Percentiles rank a stretch among this genome's conserved stretches.
These are phyloP conservation scores for Cryptococcus jaspeensis DNA, from an alignment of 1,284 basidiomycete species.

Conservation along the genomic window DNA sequence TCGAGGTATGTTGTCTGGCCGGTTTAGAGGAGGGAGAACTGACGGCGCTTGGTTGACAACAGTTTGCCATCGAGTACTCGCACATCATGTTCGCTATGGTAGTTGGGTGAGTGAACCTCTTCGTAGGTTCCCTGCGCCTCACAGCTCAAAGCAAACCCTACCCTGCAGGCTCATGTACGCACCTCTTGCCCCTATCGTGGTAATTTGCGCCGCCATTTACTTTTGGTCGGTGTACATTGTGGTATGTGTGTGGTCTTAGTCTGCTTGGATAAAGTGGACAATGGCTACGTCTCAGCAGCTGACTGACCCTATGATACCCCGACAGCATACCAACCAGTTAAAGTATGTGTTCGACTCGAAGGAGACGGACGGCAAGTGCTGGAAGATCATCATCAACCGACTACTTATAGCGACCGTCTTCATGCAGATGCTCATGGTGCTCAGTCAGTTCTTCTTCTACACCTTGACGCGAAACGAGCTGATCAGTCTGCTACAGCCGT, in stretches of 20 bases:
- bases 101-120: slow-evolving; percentile 26
- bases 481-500: slow-evolving; percentile 3
- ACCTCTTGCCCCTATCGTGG: slow-evolving; percentile 37
- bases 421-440: slow-evolving; percentile 37
- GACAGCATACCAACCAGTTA: slow-evolving; percentile 30
- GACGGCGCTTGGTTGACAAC: neutral
- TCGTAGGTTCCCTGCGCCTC: no score
- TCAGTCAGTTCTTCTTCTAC: slow-evolving; percentile 26
- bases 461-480: neutral
- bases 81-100: slow-evolving; percentile 35
- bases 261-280: neutral
- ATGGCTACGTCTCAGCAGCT: neutral
- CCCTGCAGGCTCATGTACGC: slow-evolving; percentile 26
- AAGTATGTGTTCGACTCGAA: slow-evolving; percentile 34
- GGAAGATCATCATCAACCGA: slow-evolving; percentile 35
- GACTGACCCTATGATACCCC: neutral
- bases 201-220: slow-evolving; percentile 33
- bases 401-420: slow-evolving; percentile 27
- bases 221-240: slow-evolving; percentile 39
- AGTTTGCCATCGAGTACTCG: slow-evolving; percentile 35
- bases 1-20: slow-evolving; percentile 22
- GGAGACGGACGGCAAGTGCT: slow-evolving; percentile 39
- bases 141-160: neutral
- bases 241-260: slow-evolving; percentile 16
- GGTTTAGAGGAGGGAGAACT: neutral